Evolutionary conservation across 2,329 filamentous ascomycete genomes (phyloP), one percentile per base, ranked within the genome.

Genomic region (Penicillium sclerotiorum): DNA sequence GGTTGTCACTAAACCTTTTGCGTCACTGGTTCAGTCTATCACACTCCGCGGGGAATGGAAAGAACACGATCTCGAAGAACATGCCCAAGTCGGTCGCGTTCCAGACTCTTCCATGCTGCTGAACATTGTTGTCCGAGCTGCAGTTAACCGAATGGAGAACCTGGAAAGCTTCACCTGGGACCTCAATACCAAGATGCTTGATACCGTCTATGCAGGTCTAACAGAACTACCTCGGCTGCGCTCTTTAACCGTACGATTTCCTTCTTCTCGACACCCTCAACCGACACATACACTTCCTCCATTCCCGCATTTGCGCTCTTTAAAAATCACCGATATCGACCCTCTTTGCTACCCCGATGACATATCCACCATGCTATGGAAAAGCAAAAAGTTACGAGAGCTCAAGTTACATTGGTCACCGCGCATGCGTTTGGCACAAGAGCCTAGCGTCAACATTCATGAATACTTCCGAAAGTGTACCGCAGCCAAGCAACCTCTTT

Each of bases 41-140:
- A 69, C 73, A 2, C 58, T 86, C 28, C 68, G 74, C 25, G 83
- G 83, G 18, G 74, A 82, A 21, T 85, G 80, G 80, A 75, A 75
- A 46, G 82, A 84, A 59, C 69, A 75, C 43, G 80, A 82, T 45
- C 59, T 80, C 18, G 79, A 84, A 45, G 81, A 85, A 54, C 80
- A 82, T 64, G 77, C 79, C 48, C 78, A 77, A 44, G 71, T 74
- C 38, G 82, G 83, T 0, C 72, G 82, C 30, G 79, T 86, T 45
- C 81, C 83, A n/a, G 83, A 86, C 67, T 82, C 79, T 37, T 80
- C 77, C 30, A 85, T 86, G 80, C 77, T 86, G 73, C 69, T 86
- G 60, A 84, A 83, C 62, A 80, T 84, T 42, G 75, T 79, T 2
- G 72, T 84, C 43, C 77, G 83, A 49, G 81, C 80, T 2, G 81